Evolutionary conservation across 1,284 basidiomycete species (phyloP), one percentile per base, ranked within the genome.

Genomic region (Ceratobasidium sp.): DNA sequence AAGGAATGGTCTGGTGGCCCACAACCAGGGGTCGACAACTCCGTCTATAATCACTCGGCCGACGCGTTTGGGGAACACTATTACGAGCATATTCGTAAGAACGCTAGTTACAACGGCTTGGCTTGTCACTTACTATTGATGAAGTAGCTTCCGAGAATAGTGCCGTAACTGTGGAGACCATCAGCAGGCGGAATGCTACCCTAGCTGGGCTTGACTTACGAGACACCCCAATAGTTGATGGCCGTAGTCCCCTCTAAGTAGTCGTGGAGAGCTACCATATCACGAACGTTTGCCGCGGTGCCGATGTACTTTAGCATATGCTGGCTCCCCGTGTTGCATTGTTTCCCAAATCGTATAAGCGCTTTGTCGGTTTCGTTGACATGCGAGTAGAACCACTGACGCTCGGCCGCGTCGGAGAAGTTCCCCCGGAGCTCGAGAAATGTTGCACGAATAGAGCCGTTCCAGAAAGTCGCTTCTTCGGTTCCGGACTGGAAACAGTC

Each of bases 51-150:
- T 48, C 8, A 75, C 66, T 7, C 67, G 56, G 1, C 74, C 74
- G 44, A 75, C 74, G 15, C 74, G 74, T 4, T 54, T 41, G 4
- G 72, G 72, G 27, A 74, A 74, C 72, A 74, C 72, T 74, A 8
- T 33, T 5, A 36, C 27, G 57, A 41, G 27, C 33, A 60, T 8
- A 60, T 5, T 50, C 6, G 9, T n/a, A 17, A 41, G 64, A 11
- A 17, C 7, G n/a, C 17, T 19, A 27, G 51, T 2, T 36, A 9
- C 7, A 45, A 22, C 5, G 33, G 14, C 24, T 19, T 57, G 36
- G 14, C 1, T 33, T 4, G 1, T 5, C 41, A 66, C 74, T n/a
- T 50, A 72, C 74, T 75, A 29, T 75, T 75, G 4, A 75, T 48
- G 22, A 75, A 64, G 27, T 62, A 75, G 31, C 11, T 45, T 5